Evolutionary conservation across 345 rosid genomes (phyloP).

Genomic region (Conringia planisiliqua): DNA sequence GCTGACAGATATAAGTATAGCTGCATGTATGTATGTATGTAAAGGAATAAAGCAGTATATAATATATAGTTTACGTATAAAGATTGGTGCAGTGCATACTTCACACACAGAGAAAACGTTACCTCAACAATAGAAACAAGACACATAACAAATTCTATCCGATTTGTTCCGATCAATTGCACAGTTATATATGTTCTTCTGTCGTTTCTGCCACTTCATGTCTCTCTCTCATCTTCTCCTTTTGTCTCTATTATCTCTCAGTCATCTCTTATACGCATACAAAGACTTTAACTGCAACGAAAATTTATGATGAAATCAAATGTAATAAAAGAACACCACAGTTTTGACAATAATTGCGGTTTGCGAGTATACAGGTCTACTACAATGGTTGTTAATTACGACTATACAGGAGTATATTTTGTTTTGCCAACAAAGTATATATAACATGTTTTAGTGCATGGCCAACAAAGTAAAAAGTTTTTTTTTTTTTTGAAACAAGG

Average conservation of each 20-base stretch:
- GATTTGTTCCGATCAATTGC: conserved; percentile 33
- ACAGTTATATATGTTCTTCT: conserved; percentile 34
- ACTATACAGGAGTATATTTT: background rate
- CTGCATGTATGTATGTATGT: background rate
- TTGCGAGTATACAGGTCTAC: background rate
- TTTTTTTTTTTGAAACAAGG: too few species aligned
- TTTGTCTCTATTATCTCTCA: conserved; percentile 25
- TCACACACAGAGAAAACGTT: conserved; percentile 6
- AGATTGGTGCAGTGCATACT: conserved; percentile 20
- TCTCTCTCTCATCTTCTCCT: conserved; percentile 20
- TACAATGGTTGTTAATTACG: background rate
- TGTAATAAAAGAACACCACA: background rate
- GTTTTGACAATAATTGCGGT: background rate
- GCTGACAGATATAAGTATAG: conserved; percentile 3
- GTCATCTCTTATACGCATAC: background rate
- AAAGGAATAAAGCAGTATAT: background rate
- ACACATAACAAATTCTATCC: conserved; percentile 39
- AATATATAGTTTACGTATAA: background rate
- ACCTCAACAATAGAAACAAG: conserved; percentile 32
- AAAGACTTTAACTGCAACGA: background rate
- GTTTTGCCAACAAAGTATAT: background rate
- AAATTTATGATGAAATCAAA: background rate
- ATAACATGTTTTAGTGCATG: background rate
- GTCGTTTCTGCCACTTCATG: conserved; percentile 30
- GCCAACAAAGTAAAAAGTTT: background rate